Base-by-base conservation (phyloP, 805 yeast genomes). In the Saturnispora dispora region DNA sequence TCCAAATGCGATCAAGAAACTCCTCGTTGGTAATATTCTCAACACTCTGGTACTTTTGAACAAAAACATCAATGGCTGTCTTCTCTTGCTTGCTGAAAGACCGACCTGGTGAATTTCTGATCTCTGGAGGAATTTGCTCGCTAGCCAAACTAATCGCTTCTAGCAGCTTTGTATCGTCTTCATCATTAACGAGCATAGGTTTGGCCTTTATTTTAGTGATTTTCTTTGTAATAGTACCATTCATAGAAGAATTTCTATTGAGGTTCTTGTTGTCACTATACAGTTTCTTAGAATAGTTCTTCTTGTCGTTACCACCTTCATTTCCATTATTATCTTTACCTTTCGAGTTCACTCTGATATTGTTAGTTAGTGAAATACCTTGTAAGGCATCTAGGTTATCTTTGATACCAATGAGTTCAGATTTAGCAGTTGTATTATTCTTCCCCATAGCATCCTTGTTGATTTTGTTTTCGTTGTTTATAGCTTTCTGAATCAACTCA, bases 1-100 rank as follows among this genome's bases (percentile, higher is more conserved):
- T 71, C 98, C 98, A 90, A 20, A 90, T 86, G 45, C 96, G 73
- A 58, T 81, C 82, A 66, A 96, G 85, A 6, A 90, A 77, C 51
- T 83, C 85, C 44, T 77, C 77, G 50, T 88, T 71, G 8, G 82
- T 74, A 65, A 87, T 70, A 30, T 75, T 75, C 60, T 84, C 75
- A 55, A 83, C 75, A 43, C 70, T 73, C 58, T 86, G 81, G 62
- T 86, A 91, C 20, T 83, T 83, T 15, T 71, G 67, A 54, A 90
- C 79, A 59, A 86, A 88, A 51, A 76, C 76, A 52, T 88, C 91
- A 55, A 90, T 78, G 0, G 88, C 85, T 20, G 70, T 74, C 17
- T 71, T 74, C 66, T 90, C 98, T 47, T 81, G 85, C 23, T 65
- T 68, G 1, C 85, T 71, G 60, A 87, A 87, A 10, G 66, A 57